Evolutionary conservation across 2,329 filamentous ascomycete genomes (phyloP).

Genomic region (Cordyceps fumosorosea): DNA sequence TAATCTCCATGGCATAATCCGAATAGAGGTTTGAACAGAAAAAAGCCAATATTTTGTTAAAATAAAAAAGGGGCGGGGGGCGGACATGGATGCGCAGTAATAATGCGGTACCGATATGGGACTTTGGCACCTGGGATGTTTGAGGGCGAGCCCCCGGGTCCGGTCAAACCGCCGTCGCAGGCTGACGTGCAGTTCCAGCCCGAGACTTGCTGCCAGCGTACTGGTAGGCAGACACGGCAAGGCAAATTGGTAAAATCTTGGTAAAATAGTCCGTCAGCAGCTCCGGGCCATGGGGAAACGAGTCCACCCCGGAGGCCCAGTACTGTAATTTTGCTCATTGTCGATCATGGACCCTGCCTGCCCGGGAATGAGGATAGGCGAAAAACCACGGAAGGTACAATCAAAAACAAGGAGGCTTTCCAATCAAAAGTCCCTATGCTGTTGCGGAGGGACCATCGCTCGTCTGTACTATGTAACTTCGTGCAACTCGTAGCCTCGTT

Average conservation of each 20-base stretch:
- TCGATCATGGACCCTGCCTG: too few species aligned
- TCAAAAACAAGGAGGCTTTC: too few species aligned
- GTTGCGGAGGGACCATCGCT: neutral
- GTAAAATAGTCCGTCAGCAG: too few species aligned
- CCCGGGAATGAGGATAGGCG: too few species aligned
- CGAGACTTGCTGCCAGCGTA: neutral
- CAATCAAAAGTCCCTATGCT: neutral
- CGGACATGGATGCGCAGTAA: neutral
- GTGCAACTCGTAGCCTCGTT: neutral
- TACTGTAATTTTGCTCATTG: neutral
- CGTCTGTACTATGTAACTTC: neutral
- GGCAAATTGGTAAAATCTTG: too few species aligned
- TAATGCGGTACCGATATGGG: neutral
- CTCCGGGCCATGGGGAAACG: too few species aligned
- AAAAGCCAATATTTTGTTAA: neutral
- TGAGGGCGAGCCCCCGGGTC: neutral
- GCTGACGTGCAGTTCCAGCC: neutral
- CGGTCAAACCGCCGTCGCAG: neutral
- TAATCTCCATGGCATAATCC: slow-evolving; percentile 4
- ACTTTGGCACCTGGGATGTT: neutral
- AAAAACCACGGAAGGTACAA: too few species aligned
- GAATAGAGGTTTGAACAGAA: neutral
- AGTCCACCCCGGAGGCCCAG: neutral
- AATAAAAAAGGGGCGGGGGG: neutral
- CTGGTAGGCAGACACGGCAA: neutral